phyloP scores from a whole-genome alignment of 371 early-diverging fungal genomes.

The Apophysomyces variabilis region DNA sequence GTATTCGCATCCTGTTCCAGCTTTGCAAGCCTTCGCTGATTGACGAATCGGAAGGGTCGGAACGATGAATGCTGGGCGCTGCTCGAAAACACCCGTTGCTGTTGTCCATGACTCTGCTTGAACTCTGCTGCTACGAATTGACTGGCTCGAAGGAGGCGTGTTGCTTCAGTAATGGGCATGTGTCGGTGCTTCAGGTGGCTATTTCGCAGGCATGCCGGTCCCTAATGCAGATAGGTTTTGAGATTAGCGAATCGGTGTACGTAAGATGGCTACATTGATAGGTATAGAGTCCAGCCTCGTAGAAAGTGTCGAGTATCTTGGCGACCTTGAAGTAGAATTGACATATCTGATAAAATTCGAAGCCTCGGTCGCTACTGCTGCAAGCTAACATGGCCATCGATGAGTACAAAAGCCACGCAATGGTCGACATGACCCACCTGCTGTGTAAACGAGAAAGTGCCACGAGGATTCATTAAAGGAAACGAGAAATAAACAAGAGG shows the following conservation, averaged over 20 bases:
- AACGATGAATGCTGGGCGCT: constrained; percentile 8
- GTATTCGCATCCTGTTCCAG: constrained; percentile 76
- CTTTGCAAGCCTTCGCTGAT: constrained; percentile 56
- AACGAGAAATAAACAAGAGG: neutral
- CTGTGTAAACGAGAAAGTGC: constrained; percentile 21
- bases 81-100: constrained; percentile 17
- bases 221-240: constrained; percentile 4
- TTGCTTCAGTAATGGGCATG: constrained; percentile 9
- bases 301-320: neutral
- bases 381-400: constrained; percentile 14
- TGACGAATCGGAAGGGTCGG: constrained; percentile 42
- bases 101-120: constrained; percentile 6
- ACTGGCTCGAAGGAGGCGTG: constrained; percentile 7
- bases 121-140: neutral
- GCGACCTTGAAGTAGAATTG: constrained; percentile 11
- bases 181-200: constrained; percentile 3
- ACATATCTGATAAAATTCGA: constrained; percentile 16
- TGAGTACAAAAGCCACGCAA: neutral
- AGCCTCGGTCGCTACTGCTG: constrained; percentile 21
- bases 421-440: constrained; percentile 13
- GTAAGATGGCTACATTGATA: neutral
- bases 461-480: constrained; percentile 21
- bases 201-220: neutral
- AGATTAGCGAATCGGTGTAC: neutral
- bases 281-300: neutral